Conservation (phyloP, 352 stramenopile genomes). For the Elongisporangium prolatum region DNA sequence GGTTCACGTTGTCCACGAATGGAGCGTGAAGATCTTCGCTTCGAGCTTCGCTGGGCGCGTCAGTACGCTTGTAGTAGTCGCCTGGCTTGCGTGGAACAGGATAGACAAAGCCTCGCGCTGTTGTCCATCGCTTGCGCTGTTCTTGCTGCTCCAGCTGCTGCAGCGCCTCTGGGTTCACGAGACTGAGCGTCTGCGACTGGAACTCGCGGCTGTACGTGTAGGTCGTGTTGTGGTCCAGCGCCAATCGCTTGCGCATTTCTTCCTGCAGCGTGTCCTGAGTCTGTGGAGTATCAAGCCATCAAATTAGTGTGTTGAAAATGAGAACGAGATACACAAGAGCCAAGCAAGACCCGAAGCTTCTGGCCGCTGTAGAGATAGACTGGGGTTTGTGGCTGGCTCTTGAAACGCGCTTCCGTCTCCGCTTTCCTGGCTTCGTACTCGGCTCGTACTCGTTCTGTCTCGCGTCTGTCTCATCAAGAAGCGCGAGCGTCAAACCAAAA, state of each 20-base stretch:
- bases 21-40: constrained; percentile 77
- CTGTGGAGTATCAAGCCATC: constrained; percentile 15
- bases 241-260: constrained; percentile 57
- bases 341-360: constrained; percentile 55
- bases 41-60: constrained; percentile 69
- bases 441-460: constrained; percentile 19
- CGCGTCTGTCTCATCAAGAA: constrained; percentile 14
- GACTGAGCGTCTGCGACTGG: constrained; percentile 77
- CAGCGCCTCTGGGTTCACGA: constrained; percentile 69
- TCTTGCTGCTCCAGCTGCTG: constrained; percentile 43
- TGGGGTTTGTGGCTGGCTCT: constrained; percentile 17
- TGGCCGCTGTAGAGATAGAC: constrained; percentile 88
- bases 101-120: constrained; percentile 85
- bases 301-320: neutral
- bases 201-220: constrained; percentile 89
- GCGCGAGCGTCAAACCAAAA: neutral
- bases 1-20: constrained; percentile 84
- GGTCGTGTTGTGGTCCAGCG: constrained; percentile 46
- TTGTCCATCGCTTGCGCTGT: constrained; percentile 70
- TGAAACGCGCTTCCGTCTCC: constrained; percentile 19
- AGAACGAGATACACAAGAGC: neutral
- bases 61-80: constrained; percentile 71
- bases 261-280: constrained; percentile 84
- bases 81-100: constrained; percentile 49
- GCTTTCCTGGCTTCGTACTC: constrained; percentile 40